Base-by-base conservation (phyloP, 1,284 basidiomycete species). In the Naganishia sp. region DNA sequence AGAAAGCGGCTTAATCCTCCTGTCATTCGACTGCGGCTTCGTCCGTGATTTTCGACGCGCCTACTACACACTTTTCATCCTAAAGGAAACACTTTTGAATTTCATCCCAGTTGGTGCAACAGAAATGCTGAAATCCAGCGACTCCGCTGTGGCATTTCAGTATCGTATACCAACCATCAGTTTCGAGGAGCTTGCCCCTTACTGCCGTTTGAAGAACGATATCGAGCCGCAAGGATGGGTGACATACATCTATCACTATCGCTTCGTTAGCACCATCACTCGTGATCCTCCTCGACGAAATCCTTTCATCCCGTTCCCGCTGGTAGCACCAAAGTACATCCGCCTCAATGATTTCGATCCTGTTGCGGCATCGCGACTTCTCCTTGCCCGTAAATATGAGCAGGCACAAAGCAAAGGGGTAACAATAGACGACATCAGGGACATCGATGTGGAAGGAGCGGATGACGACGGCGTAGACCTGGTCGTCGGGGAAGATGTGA, bases 341-440 rank as follows among this genome's bases (percentile, higher is more conserved):
- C 65, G 71, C 18, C 52, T 78, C n/a, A 77, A 75, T 69, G 78
- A 80, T 63, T 80, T 80, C 65, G 75, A 79, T 61, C 75, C 74
- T 1, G 35, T 76, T 0, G 71, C 74, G 6, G 72, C 73, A 6
- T 69, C 71, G 11, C 71, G 72, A 52, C 74, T 77, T 68, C 53
- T 73, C 0, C 51, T 67, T 13, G 49, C 41, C 7, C 50, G 56
- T 31, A 60, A 73, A 23, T 67, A 50, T 23, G 42, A 69, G 5
- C 41, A 42, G 21, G 55, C 58, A 17, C 45, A 60, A 10, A 43
- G 46, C 5, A 51, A 43, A 13, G 47, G n/a, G 23, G 46, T 42
- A 41, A 28, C 63, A 28, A 45, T 49, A 21, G 55, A 54, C 13
- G 41, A 52, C 41, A 35, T 61, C 13, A 32, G 41, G 32, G 46